These are phyloP conservation scores for carrot (Daucus carota) DNA, from an alignment of 129 eudicot species.

Conservation along the genomic window DNA sequence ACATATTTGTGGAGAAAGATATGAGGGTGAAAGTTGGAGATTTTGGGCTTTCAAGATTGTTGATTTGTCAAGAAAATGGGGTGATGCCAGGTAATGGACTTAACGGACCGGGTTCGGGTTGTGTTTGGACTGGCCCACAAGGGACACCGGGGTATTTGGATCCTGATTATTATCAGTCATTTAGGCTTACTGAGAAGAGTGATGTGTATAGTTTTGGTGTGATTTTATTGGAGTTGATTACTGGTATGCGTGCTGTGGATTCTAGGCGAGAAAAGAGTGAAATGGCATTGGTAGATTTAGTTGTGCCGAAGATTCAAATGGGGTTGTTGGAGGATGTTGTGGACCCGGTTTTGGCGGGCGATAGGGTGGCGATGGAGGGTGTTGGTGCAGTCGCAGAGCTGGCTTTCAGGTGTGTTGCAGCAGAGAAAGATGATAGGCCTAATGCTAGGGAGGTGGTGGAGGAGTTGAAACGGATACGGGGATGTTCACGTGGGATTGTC, in stretches of 20 bases:
- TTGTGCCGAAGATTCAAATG: slow-evolving; percentile 76
- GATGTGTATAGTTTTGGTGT: slow-evolving; percentile 92
- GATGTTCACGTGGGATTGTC: slow-evolving; percentile 42
- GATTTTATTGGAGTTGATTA: slow-evolving; percentile 65
- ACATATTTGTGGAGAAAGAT: slow-evolving; percentile 68
- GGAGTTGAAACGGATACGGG: slow-evolving; percentile 66
- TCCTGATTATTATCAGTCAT: slow-evolving; percentile 77
- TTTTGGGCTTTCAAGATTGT: slow-evolving; percentile 72
- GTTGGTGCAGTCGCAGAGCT: slow-evolving; percentile 79
- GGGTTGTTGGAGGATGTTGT: slow-evolving; percentile 66
- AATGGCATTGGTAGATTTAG: slow-evolving; percentile 75
- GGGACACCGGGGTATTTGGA: slow-evolving; percentile 94
- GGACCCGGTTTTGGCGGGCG: slow-evolving; percentile 61
- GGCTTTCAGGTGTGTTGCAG: slow-evolving; percentile 88
- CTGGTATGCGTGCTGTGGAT: slow-evolving; percentile 92
- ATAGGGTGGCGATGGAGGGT: slow-evolving; percentile 46
- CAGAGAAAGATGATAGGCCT: slow-evolving; percentile 90
- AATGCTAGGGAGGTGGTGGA: slow-evolving; percentile 78
- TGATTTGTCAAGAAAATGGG: slow-evolving; percentile 23
- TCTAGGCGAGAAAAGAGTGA: slow-evolving; percentile 72
- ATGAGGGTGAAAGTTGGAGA: slow-evolving; percentile 84
- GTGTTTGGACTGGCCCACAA: slow-evolving; percentile 98
- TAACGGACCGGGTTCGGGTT: slow-evolving; percentile 25
- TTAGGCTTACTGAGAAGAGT: slow-evolving; percentile 79
- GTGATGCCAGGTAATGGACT: neutral